Base-by-base conservation (phyloP, 352 stramenopile genomes). In the Globisporangium uncinulatum region DNA sequence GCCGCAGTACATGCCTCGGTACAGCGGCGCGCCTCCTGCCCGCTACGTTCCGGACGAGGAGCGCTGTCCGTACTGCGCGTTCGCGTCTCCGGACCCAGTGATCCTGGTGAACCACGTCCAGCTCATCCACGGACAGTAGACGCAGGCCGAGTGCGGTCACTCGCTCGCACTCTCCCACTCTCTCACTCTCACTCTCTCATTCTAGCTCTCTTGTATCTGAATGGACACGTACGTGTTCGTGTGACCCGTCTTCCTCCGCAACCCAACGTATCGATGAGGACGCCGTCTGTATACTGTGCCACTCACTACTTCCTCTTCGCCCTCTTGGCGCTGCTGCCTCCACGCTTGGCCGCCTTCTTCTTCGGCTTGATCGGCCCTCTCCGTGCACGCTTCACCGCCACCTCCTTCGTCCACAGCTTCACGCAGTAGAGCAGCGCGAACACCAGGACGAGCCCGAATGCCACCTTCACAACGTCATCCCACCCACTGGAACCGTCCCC, bases 51-150 rank as follows among this genome's bases (percentile, higher is more conserved):
- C 9, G 1, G 67, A 73, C 49, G 70, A 71, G 48, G 66, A 89
- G 50, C 51, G 66, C 61, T 93, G 83, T 67, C 83, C 83, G 10
- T 76, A 75, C 64, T 93, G 83, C 56, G 57, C 57, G 20, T 93
- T 87, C 55, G 42, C 70, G 21, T 73, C 79, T 0, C 39, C 59
- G 0, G 75, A 93, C 55, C 61, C 78, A 14, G 75, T 89, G 19
- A 77, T 87, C 34, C 63, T 93, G 34, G 80, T 93, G 6, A 89
- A 89, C 66, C 83, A 93, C 59, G 74, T 93, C 14, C 66, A 93
- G 64, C 67, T 81, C 55, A 57, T 92, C 14, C 83, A 92, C 56
- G 65, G 67, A 7, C 56, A 60, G 41, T 51, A 14, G 24, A 29
- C 24, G 24, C 24, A 29, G 24, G 24, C 4, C 24, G 24, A 29